These are phyloP conservation scores for Ustilago sp. DNA, from an alignment of 1,284 basidiomycete species.

Conservation along the genomic window DNA sequence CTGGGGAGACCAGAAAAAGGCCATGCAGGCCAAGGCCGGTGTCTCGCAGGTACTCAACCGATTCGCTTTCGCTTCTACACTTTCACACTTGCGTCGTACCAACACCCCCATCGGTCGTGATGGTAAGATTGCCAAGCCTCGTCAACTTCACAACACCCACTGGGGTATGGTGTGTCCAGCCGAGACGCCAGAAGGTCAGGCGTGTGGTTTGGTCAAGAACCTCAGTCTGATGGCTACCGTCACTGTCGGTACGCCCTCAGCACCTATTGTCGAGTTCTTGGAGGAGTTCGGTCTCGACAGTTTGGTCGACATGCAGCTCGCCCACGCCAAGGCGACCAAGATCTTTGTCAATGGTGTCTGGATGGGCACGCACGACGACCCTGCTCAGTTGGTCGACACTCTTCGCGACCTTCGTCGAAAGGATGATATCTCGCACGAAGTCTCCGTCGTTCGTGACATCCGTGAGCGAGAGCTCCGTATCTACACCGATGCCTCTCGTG, in stretches of 20 bases:
- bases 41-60: conserved; percentile 98
- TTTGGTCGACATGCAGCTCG: conserved; percentile 64
- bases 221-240: conserved; percentile 97
- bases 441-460: conserved; percentile 96
- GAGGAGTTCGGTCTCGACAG: conserved; percentile 84
- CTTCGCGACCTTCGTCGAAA: conserved; percentile 91
- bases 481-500: conserved; percentile 96
- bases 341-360: conserved; percentile 99
- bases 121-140: conserved; percentile 98
- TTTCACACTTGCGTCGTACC: conserved; percentile 96
- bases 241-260: conserved; percentile 94
- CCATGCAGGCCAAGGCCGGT: conserved; percentile 94
- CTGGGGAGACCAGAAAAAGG: conserved; percentile 98
- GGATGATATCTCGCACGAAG: conserved; percentile 95
- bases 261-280: conserved; percentile 97
- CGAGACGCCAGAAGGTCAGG: conserved; percentile 98
- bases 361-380: conserved; percentile 99
- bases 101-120: conserved; percentile 98
- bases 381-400: conserved; percentile 89
- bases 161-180: conserved; percentile 99
- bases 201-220: conserved; percentile 99
- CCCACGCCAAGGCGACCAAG: conserved; percentile 76
- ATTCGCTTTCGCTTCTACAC: conserved; percentile 97
- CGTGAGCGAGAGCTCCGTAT: conserved; percentile 92
- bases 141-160: conserved; percentile 98